Evolutionary conservation across 192 early-diverging fungal genomes (phyloP).

Genomic region (Backusella tarrabulga): DNA sequence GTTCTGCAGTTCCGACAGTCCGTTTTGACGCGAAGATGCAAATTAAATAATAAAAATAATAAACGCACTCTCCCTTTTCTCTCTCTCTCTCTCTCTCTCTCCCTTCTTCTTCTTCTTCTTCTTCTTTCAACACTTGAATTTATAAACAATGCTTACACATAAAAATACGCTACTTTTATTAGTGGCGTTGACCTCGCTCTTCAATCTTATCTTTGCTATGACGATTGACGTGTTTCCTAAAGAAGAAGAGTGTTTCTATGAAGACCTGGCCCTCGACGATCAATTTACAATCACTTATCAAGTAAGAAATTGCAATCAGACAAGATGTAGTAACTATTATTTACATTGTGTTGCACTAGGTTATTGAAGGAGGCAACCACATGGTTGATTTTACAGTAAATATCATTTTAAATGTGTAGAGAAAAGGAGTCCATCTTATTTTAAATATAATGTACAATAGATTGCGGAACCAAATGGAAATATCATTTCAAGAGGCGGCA

Average conservation of each 20-base stretch:
- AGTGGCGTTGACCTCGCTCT: neutral
- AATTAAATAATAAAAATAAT: too few relatives aligned
- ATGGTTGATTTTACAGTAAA: constrained; percentile 70
- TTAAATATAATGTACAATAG: constrained; percentile 19
- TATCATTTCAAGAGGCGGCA: constrained; percentile 31
- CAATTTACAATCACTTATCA: constrained; percentile 65
- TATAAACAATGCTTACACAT: neutral
- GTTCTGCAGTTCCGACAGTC: too few relatives aligned
- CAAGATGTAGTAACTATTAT: neutral
- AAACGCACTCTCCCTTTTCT: too few relatives aligned
- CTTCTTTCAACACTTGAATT: too few relatives aligned
- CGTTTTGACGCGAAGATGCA: too few relatives aligned
- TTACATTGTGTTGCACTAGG: constrained; percentile 21
- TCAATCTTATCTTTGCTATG: neutral
- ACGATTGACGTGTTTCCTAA: constrained; percentile 21
- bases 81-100: too few relatives aligned
- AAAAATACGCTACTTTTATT: neutral
- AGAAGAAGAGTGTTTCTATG: constrained; percentile 62
- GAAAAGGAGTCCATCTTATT: neutral
- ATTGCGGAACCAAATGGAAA: constrained; percentile 44
- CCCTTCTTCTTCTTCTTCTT: too few relatives aligned
- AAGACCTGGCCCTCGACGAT: constrained; percentile 54
- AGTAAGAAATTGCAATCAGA: constrained; percentile 1
- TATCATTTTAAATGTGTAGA: neutral
- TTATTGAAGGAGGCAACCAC: constrained; percentile 61